Conservation (phyloP, 345 rosid species). For the Camelina hispida region DNA sequence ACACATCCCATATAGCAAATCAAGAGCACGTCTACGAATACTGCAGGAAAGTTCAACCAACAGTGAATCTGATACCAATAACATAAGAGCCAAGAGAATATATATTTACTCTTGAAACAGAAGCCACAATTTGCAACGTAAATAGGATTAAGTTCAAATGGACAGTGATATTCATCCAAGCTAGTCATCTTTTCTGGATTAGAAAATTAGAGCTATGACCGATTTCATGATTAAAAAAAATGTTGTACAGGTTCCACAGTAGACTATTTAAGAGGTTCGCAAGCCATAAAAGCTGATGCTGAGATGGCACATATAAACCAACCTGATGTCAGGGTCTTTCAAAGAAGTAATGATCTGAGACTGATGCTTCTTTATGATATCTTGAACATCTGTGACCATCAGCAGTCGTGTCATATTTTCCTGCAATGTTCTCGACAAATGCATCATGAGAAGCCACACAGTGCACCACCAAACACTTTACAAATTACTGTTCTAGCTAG, state of each 20-base stretch:
- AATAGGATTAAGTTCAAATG: neutral
- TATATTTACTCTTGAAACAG: slow-evolving; percentile 7
- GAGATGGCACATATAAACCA: slow-evolving; percentile 25
- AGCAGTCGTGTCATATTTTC: slow-evolving; percentile 99
- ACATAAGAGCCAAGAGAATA: slow-evolving; percentile 27
- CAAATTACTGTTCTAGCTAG: slow-evolving; percentile 28
- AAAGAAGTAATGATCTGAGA: slow-evolving; percentile 96
- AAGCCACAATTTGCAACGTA: slow-evolving; percentile 15
- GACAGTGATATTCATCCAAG: slow-evolving; percentile 12
- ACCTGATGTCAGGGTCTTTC: slow-evolving; percentile 99
- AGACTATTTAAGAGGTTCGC: slow-evolving; percentile 21
- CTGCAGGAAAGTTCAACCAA: slow-evolving; percentile 50
- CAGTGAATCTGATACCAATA: slow-evolving; percentile 13
- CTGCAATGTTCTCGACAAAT: slow-evolving; percentile 50
- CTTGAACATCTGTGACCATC: slow-evolving; percentile 98
- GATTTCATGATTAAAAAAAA: slow-evolving; percentile 8
- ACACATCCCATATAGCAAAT: slow-evolving; percentile 97
- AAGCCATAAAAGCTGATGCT: slow-evolving; percentile 30
- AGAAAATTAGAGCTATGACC: neutral
- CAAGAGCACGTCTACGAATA: slow-evolving; percentile 99
- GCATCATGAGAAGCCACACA: slow-evolving; percentile 21
- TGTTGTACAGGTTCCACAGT: neutral
- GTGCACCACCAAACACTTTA: slow-evolving; percentile 26
- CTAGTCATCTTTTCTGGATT: neutral
- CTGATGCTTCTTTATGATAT: slow-evolving; percentile 95